Evolutionary conservation across 371 early-diverging fungal species (phyloP).

Genomic region (Mucor plumbeus): DNA sequence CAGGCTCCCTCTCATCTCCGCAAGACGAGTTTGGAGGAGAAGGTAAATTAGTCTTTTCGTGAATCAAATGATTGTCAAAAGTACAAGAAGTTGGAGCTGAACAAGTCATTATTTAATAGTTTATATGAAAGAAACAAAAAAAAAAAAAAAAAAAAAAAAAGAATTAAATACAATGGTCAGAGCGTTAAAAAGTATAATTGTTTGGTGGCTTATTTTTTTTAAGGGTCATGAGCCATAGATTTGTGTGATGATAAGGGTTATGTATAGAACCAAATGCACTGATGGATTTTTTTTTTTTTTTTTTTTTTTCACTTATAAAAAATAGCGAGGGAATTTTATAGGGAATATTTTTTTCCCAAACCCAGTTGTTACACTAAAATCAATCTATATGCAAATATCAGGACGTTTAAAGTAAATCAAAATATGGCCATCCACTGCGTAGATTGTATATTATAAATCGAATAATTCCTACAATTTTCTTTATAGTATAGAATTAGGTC

Average conservation of each 20-base stretch:
- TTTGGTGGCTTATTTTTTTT: slow-evolving; percentile 9
- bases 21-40: slow-evolving; percentile 48
- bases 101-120: neutral
- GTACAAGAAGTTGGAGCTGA: neutral
- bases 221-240: slow-evolving; percentile 7
- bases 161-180: slow-evolving; percentile 11
- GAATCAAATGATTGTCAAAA: neutral
- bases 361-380: neutral
- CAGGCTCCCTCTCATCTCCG: slow-evolving; percentile 36
- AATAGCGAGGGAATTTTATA: slow-evolving; percentile 4
- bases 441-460: neutral
- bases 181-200: slow-evolving; percentile 10
- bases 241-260: slow-evolving; percentile 8
- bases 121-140: neutral
- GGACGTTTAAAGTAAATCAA: neutral
- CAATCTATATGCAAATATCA: slow-evolving; percentile 3
- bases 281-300: neutral
- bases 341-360: slow-evolving; percentile 3
- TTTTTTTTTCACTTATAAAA: neutral
- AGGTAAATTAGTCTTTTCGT: slow-evolving; percentile 24
- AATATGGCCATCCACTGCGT: no score
- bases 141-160: neutral
- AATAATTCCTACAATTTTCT: neutral
- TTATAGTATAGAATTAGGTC: no score
- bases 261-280: neutral